Evolutionary conservation across 306 rosid species (phyloP).

Genomic region (Quercus aquifolioides): DNA sequence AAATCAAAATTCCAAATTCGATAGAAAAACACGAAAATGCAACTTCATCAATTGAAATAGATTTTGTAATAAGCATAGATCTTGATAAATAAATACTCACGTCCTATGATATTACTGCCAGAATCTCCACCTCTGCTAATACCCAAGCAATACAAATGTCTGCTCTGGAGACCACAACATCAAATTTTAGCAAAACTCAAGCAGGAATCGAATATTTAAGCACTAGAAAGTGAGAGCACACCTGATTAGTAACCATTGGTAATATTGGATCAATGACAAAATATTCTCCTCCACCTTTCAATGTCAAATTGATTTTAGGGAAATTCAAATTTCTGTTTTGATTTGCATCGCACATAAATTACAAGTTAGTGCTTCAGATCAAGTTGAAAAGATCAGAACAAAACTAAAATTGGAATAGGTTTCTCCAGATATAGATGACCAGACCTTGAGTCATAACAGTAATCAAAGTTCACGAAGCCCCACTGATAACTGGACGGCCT

Average conservation of each 20-base stretch:
- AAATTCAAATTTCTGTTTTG: not conserved
- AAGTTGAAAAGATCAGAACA: conserved; percentile 1
- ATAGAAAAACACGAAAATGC: not conserved
- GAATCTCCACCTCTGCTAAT: conserved; percentile 47
- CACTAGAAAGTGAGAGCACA: conserved; percentile 6
- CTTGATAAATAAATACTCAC: conserved; percentile 56
- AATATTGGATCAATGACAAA: conserved; percentile 33
- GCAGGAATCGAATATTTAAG: not conserved
- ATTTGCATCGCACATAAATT: conserved; percentile 40
- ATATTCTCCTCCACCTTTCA: conserved; percentile 68
- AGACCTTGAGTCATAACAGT: conserved; percentile 65
- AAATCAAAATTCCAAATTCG: not conserved
- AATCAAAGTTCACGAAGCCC: conserved; percentile 40
- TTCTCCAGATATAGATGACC: conserved; percentile 11
- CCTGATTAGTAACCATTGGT: not conserved
- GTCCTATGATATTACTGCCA: conserved; percentile 63
- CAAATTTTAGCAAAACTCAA: not conserved
- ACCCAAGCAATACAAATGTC: conserved; percentile 44
- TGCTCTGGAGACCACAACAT: conserved; percentile 41
- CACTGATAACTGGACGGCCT: not conserved
- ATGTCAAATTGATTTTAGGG: conserved; percentile 54
- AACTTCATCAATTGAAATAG: not conserved
- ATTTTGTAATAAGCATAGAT: not conserved
- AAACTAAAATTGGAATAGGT: not conserved
- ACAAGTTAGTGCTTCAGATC: conserved; percentile 19